phyloP scores from a whole-genome alignment of 2,329 filamentous ascomycete genomes.

The Colletotrichum sojae region DNA sequence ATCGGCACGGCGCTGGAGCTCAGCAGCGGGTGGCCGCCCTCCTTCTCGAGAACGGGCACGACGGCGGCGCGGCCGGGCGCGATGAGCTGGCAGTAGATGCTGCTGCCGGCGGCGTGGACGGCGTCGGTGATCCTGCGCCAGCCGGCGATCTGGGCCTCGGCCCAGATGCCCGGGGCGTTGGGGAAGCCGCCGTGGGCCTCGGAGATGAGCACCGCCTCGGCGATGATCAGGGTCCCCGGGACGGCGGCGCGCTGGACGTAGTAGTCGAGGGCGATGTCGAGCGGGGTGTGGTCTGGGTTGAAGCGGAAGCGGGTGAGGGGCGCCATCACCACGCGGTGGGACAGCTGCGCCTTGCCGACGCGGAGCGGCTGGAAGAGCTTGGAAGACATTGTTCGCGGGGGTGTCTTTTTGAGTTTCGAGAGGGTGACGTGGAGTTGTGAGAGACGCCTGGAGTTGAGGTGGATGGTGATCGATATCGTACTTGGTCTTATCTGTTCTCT shows the following conservation, averaged over 20 bases:
- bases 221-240: conserved; percentile 59
- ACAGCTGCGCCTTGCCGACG: conserved; percentile 42
- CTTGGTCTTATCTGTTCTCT: background rate
- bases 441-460: background rate
- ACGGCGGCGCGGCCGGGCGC: conserved; percentile 69
- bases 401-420: too few species aligned
- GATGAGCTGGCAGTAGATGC: conserved; percentile 75
- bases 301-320: conserved; percentile 45
- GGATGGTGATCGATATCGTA: background rate
- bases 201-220: conserved; percentile 61
- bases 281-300: conserved; percentile 40
- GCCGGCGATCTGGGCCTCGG: conserved; percentile 65
- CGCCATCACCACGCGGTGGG: conserved; percentile 45
- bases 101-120: conserved; percentile 73
- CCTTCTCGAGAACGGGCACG: conserved; percentile 44
- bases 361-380: conserved; percentile 42
- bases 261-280: conserved; percentile 53
- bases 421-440: background rate
- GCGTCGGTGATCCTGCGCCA: conserved; percentile 74
- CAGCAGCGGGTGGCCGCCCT: conserved; percentile 47
- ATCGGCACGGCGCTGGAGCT: conserved; percentile 51
- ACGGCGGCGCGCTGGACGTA: conserved; percentile 60
- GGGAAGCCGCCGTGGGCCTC: conserved; percentile 51
- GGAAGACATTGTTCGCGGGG: conserved; percentile 24
- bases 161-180: conserved; percentile 70